Evolutionary conservation across 768 basidiomycete species (phyloP).

Genomic region (Mycena indigotica): DNA sequence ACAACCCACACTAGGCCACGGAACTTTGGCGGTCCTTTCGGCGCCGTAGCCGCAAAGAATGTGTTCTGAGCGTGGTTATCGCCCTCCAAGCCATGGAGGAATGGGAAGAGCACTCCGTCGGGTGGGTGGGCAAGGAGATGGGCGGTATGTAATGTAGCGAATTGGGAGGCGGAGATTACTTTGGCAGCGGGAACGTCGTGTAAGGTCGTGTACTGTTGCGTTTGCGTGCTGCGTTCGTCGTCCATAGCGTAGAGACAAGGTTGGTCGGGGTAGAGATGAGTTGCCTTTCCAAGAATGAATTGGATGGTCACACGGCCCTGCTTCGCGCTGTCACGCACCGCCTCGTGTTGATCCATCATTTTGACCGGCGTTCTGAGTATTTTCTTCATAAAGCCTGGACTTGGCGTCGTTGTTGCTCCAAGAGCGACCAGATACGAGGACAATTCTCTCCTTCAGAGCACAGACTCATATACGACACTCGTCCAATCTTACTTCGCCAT

Average conservation of each 20-base stretch:
- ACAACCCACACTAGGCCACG: slow-evolving; percentile 86
- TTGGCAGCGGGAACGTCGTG: slow-evolving; percentile 12
- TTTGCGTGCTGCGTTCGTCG: not conserved
- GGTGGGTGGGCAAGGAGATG: slow-evolving; percentile 72
- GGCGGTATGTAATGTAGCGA: slow-evolving; percentile 62
- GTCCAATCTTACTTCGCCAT: not conserved
- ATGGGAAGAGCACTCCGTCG: slow-evolving; percentile 84
- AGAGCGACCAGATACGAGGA: not conserved
- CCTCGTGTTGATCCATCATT: slow-evolving; percentile 1
- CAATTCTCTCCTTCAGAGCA: not conserved
- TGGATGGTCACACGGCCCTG: not conserved
- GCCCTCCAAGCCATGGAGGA: slow-evolving; percentile 85
- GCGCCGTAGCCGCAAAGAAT: slow-evolving; percentile 62
- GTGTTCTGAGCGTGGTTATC: slow-evolving; percentile 76
- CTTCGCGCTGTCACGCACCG: not conserved
- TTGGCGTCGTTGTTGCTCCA: not conserved
- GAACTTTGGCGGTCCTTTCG: slow-evolving; percentile 43
- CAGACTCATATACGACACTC: not conserved
- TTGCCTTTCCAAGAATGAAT: not conserved
- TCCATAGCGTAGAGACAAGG: not conserved
- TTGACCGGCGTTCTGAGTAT: not conserved
- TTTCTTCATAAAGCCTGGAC: not conserved
- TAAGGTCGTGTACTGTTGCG: not conserved
- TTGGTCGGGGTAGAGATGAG: not conserved
- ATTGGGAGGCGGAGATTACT: slow-evolving; percentile 44